phyloP scores from a whole-genome alignment of 352 stramenopile genomes.

The Phytophthora constricta region DNA sequence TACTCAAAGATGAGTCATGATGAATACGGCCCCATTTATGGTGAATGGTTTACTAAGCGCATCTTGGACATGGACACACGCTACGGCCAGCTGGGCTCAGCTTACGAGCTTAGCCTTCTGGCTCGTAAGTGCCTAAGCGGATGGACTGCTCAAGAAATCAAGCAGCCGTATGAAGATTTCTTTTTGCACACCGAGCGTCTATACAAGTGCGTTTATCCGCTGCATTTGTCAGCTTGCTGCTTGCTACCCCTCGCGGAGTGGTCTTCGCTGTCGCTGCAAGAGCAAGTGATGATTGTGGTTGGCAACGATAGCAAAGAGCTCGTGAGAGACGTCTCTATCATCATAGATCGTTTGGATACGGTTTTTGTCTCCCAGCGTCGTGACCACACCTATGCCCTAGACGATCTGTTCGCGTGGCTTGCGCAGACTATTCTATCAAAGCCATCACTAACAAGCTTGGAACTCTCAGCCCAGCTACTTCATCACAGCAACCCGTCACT shows the following conservation, averaged over 20 bases:
- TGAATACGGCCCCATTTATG: constrained; percentile 41
- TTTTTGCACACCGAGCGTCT: constrained; percentile 60
- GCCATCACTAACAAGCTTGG: constrained; percentile 39
- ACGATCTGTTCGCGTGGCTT: constrained; percentile 61
- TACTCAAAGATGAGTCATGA: constrained; percentile 27
- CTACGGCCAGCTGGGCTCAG: constrained; percentile 63
- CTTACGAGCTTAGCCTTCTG: constrained; percentile 52
- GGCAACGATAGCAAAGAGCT: constrained; percentile 31
- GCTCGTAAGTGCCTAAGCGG: constrained; percentile 38
- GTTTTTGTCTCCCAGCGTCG: constrained; percentile 58
- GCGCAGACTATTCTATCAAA: constrained; percentile 42
- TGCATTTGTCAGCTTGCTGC: constrained; percentile 49
- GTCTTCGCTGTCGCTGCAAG: constrained; percentile 56
- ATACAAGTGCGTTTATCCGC: constrained; percentile 60
- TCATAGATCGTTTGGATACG: constrained; percentile 51
- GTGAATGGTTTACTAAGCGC: constrained; percentile 55
- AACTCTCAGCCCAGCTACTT: constrained; percentile 64
- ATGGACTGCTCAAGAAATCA: constrained; percentile 34
- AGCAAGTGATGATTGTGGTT: constrained; percentile 60
- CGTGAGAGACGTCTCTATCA: constrained; percentile 8
- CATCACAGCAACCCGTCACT: constrained; percentile 71
- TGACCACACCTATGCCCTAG: constrained; percentile 44
- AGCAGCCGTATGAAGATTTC: constrained; percentile 53
- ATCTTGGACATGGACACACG: constrained; percentile 64
- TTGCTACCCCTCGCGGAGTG: constrained; percentile 62